Conservation (phyloP, 2,329 filamentous ascomycete species). For the Diplodia corticola region DNA sequence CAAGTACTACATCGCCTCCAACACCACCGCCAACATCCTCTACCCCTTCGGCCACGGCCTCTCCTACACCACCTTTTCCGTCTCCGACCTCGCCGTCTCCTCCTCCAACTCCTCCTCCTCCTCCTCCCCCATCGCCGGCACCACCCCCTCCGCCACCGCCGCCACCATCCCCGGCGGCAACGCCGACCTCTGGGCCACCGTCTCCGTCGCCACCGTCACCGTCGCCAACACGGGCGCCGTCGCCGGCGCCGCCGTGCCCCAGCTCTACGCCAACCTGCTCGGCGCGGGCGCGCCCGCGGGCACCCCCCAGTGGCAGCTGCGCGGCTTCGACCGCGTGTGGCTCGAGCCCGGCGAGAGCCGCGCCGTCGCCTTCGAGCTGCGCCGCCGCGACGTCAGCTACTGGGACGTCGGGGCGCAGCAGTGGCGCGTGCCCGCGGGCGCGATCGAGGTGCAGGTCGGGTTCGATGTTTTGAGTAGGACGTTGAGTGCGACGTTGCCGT, state of each 20-base stretch:
- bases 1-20: constrained; percentile 49
- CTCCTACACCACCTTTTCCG: constrained; percentile 39
- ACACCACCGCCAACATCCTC: constrained; percentile 28
- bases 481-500: neutral
- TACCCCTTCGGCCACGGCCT: constrained; percentile 43
- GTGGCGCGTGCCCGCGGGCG: constrained; percentile 41
- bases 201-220: constrained; percentile 46
- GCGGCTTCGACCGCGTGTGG: constrained; percentile 52
- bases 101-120: neutral
- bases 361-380: constrained; percentile 49
- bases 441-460: constrained; percentile 29
- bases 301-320: constrained; percentile 51
- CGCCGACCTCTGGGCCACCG: constrained; percentile 53
- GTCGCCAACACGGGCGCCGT: constrained; percentile 55
- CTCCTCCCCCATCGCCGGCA: constrained; percentile 3
- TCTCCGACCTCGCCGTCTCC: constrained; percentile 18
- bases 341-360: constrained; percentile 46
- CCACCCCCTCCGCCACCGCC: constrained; percentile 24
- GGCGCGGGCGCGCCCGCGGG: constrained; percentile 29
- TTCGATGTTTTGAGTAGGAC: constrained; percentile 19
- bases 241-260: constrained; percentile 53
- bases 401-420: constrained; percentile 49
- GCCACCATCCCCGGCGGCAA: constrained; percentile 51
- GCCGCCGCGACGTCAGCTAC: constrained; percentile 51
- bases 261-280: constrained; percentile 57